A percentile compares a stretch with the other conserved stretches of the same genome.
Evolutionary conservation across 2,329 filamentous ascomycete species (phyloP).

Genomic region (Aspergillus sp.): DNA sequence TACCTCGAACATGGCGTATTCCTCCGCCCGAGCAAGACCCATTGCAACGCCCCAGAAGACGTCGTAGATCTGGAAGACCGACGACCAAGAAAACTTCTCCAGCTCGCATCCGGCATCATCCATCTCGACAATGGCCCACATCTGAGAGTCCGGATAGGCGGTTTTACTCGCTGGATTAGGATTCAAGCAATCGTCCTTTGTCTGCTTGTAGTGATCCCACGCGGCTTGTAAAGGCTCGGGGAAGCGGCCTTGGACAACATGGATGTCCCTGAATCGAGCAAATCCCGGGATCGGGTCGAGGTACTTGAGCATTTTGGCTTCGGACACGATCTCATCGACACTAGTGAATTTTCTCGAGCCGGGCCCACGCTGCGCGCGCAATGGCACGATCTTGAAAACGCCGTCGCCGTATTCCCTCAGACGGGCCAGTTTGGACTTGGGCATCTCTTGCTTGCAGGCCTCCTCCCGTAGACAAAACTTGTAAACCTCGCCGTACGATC

Average conservation of each 20-base stretch:
- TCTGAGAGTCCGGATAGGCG: constrained; percentile 46
- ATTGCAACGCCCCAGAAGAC: constrained; percentile 59
- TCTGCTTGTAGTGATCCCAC: constrained; percentile 31
- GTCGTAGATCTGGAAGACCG: constrained; percentile 47
- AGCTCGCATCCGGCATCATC: constrained; percentile 54
- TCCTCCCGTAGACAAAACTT: constrained; percentile 40
- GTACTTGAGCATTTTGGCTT: constrained; percentile 46
- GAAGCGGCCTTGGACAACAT: constrained; percentile 49
- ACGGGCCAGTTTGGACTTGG: constrained; percentile 29
- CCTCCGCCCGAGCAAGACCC: constrained; percentile 52
- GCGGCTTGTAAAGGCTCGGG: constrained; percentile 42
- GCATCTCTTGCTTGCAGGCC: constrained; percentile 24
- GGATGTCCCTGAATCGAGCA: constrained; percentile 51
- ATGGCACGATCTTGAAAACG: constrained; percentile 42
- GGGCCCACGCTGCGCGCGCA: constrained; percentile 31
- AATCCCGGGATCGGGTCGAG: constrained; percentile 54
- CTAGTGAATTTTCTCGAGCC: constrained; percentile 36
- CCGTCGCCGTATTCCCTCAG: constrained; percentile 32
- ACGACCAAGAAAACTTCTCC: constrained; percentile 36
- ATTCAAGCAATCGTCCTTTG: constrained; percentile 41
- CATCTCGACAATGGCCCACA: constrained; percentile 59
- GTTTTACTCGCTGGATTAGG: constrained; percentile 47
- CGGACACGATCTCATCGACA: constrained; percentile 41
- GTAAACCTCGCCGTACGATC: constrained; percentile 58
- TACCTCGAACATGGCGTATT: constrained; percentile 50